Evolutionary conservation across 306 rosid species (phyloP).

Genomic region (Acacia acuminata): DNA sequence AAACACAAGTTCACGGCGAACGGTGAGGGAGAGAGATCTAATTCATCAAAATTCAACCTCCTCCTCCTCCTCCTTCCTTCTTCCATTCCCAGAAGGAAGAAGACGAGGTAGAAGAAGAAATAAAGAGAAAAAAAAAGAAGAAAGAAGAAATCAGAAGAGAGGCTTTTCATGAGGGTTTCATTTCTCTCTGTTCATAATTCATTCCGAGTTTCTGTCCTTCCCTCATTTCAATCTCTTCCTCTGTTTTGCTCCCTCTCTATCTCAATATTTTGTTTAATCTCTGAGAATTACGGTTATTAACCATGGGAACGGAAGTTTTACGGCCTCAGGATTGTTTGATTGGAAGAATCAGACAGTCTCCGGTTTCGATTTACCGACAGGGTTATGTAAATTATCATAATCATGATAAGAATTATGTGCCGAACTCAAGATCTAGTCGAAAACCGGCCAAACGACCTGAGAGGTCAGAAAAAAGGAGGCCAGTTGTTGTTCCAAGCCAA

Average conservation of each 20-base stretch:
- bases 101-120: background rate
- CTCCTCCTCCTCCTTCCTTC: too few species aligned
- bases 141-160: background rate
- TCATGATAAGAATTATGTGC: constrained; percentile 19
- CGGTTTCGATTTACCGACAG: constrained; percentile 51
- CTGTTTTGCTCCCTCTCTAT: background rate
- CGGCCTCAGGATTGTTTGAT: constrained; percentile 71
- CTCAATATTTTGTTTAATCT: background rate
- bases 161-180: background rate
- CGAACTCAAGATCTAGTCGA: constrained; percentile 45
- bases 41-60: background rate
- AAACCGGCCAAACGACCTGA: constrained; percentile 46
- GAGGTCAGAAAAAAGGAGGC: constrained; percentile 23
- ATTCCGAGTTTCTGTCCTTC: background rate
- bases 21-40: background rate
- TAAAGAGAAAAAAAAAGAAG: background rate
- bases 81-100: background rate
- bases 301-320: constrained; percentile 82
- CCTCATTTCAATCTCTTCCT: background rate
- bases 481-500: constrained; percentile 2
- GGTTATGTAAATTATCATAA: constrained; percentile 26
- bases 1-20: background rate
- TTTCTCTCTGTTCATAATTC: background rate
- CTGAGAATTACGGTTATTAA: background rate
- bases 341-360: constrained; percentile 43